Evolutionary conservation across 2,329 filamentous ascomycete genomes (phyloP).

Genomic region (Aspergillus proliferans): DNA sequence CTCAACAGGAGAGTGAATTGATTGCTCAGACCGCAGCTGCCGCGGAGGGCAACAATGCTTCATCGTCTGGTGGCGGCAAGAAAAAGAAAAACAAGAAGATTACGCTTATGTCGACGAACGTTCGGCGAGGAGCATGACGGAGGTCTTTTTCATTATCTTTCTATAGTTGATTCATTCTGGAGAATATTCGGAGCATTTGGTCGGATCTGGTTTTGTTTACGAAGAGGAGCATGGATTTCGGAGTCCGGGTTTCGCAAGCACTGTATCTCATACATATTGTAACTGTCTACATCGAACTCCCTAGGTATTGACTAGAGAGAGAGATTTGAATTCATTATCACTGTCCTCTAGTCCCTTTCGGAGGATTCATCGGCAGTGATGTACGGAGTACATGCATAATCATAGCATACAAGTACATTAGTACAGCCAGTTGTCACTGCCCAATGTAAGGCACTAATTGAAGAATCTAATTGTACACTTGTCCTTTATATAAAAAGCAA

Average conservation of each 20-base stretch:
- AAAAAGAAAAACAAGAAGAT: conserved; percentile 65
- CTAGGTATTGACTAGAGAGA: too few relatives aligned
- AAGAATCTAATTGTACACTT: too few relatives aligned
- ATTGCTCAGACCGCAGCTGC: conserved; percentile 46
- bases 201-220: neutral
- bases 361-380: too few relatives aligned
- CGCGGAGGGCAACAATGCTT: conserved; percentile 15
- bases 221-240: neutral
- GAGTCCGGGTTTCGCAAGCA: neutral
- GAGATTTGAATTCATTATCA: too few relatives aligned
- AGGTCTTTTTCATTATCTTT: neutral
- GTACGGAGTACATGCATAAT: too few relatives aligned
- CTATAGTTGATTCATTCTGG: neutral
- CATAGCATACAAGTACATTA: too few relatives aligned
- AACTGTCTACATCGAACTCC: neutral
- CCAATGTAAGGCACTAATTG: too few relatives aligned
- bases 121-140: conserved; percentile 50
- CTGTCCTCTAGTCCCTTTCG: too few relatives aligned
- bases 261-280: neutral
- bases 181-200: neutral
- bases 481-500: too few relatives aligned
- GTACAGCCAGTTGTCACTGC: too few relatives aligned
- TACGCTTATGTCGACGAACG: conserved; percentile 62
- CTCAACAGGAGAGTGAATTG: conserved; percentile 51
- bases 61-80: conserved; percentile 32